Base-by-base conservation (phyloP, 208 protist genomes). In the Acanthamoeba quina region DNA sequence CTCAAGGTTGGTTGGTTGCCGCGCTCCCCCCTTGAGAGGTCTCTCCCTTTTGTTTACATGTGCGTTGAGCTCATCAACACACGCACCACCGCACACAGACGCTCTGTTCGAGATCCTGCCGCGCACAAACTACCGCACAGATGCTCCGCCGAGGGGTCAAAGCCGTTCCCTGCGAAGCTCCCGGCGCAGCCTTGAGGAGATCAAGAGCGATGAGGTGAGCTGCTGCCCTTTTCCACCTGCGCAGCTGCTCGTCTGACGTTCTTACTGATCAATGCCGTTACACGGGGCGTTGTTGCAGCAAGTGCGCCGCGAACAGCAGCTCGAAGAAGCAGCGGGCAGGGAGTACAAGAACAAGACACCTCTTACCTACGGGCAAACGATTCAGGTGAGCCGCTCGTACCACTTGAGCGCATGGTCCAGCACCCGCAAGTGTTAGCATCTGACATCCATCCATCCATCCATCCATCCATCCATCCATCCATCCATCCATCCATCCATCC, bases 71-170 rank as follows among this genome's bases (percentile, higher is more conserved):
- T n/a, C n/a, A n/a, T n/a, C n/a, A n/a, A n/a, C n/a, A n/a, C n/a
- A n/a, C n/a, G n/a, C n/a, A n/a, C n/a, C 58, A 64, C 58, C 21
- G 4, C 58, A 19, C 21, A 31, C 88, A 93, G 88, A 80, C 24
- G 62, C 88, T 29, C 24, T 93, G n/a, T 93, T 93, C 37, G 88
- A 93, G 88, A 93, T 93, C 66, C 64, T 93, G 31, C 88, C 88
- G 4, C 88, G 88, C 6, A 80, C 88, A 1, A 93, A 93, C 64
- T 93, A 93, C 62, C 83, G 62, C 17, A 68, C 83, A 4, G 58
- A 64, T 0, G 41, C 26, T 4, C 7, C 76, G 2, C 0, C 58
- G 3, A 62, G 21, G 2, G 6, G n/a, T 0, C n/a, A 41, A 24
- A 56, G 21, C 13, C 44, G 64, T n/a, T 66, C 66, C 88, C 24